These are phyloP conservation scores for Russula brevipes DNA, from an alignment of 768 basidiomycete species.

Conservation along the genomic window DNA sequence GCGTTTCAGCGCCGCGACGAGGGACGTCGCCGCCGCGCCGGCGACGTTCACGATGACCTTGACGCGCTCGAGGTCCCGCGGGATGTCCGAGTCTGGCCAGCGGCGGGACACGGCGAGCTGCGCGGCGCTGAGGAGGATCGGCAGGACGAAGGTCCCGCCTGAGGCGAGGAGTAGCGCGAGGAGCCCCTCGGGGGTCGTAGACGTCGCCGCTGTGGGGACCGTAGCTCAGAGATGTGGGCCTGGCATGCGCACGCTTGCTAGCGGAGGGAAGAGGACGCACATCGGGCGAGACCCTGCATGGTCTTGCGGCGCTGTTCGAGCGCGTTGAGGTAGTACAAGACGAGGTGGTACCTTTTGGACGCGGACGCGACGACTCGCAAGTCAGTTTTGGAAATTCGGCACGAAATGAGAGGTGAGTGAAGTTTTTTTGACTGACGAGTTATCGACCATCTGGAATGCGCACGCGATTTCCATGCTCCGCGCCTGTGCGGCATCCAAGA, in stretches of 20 bases:
- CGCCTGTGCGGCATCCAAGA: conserved; percentile 16
- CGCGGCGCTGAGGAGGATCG: conserved; percentile 17
- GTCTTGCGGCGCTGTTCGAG: conserved; percentile 14
- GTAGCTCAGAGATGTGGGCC: neutral
- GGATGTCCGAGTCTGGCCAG: conserved; percentile 20
- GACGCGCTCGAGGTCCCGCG: conserved; percentile 12
- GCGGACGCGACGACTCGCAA: neutral
- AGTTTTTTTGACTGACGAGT: neutral
- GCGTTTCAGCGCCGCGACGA: conserved; percentile 16
- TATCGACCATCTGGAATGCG: conserved; percentile 18
- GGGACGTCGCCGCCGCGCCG: conserved; percentile 4
- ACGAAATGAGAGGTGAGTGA: no score
- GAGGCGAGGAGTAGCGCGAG: conserved; percentile 10
- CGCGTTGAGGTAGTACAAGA: conserved; percentile 17
- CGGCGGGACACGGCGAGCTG: conserved; percentile 17
- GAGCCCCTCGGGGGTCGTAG: conserved; percentile 8
- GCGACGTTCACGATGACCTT: conserved; percentile 22
- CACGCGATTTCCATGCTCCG: conserved; percentile 19
- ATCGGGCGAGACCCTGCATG: neutral
- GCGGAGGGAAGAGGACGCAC: neutral
- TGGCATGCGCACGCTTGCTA: neutral
- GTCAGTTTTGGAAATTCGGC: neutral
- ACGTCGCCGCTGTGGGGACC: conserved; percentile 3
- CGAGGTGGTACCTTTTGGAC: conserved; percentile 13
- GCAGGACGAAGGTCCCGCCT: conserved; percentile 9